Base-by-base conservation (phyloP, 306 rosid genomes). In the Glycine latifolia region DNA sequence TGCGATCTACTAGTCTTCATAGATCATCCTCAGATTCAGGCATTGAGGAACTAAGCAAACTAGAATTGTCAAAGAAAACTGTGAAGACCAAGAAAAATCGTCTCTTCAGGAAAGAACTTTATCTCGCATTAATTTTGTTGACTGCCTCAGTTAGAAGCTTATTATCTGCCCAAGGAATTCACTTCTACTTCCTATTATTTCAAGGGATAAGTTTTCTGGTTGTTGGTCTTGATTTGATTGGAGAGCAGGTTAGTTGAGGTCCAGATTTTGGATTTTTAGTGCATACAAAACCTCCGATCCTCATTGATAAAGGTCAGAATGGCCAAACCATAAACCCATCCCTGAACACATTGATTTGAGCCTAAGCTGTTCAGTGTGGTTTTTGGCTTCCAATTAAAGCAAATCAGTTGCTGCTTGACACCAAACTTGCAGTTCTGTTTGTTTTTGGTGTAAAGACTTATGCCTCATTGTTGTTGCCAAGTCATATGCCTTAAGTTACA, bases 91-190 rank as follows among this genome's bases (percentile, higher is more conserved):
- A 87, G 88, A 91, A 84, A 87, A 95, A 95, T 16, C 95, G 90
- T 58, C 83, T 95, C 80, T 93, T 89, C 88, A 85, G 96, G 90
- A 95, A 91, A 87, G 99, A 95, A 83, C 97, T 95, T 62, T 93
- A 92, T 60, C 97, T 95, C 53, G 97, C 99, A 60, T 83, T 95
- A 79, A 88, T 95, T 79, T 86, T 95, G 87, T 87, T 95, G 78
- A 85, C 96, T 1, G 98, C 99, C 77, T 88, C 99, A 3, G 90
- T 87, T 71, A 91, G 98, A 89, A 93, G 99, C 85, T 86, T 95
- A 85, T 83, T 95, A 74, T 95, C 99, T 73, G 99, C 99, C 6
- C 98, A 95, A 86, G 99, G 98, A 83, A 89, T 95, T 89, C 99
- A 95, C 87, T 95, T 95, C 90, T 95, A 93, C 91, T 95, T 95